A percentile compares a stretch with the other conserved stretches of the same genome.
phyloP scores from a whole-genome alignment of 306 rosid species.

The Ziziphus jujuba region DNA sequence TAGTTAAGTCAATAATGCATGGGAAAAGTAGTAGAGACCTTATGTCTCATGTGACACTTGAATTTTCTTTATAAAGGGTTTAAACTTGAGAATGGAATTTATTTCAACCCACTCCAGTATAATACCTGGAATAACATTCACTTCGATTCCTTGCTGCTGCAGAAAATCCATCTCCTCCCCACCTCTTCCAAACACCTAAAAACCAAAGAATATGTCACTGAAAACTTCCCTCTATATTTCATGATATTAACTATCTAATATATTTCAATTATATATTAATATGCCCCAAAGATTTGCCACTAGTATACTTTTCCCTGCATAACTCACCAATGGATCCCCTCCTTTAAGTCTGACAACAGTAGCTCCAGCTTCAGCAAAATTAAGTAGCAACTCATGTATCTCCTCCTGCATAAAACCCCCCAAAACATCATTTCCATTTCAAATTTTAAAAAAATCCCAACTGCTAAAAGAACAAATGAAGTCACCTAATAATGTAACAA shows the following conservation, averaged over 20 bases:
- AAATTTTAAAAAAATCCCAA: conserved; percentile 1
- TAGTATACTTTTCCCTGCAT: conserved; percentile 4
- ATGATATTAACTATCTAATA: not conserved
- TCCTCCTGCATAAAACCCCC: conserved; percentile 60
- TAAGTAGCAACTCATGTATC: conserved; percentile 87
- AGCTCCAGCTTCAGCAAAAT: conserved; percentile 97
- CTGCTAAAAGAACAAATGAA: not conserved
- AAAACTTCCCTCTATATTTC: conserved; percentile 7
- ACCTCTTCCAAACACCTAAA: conserved; percentile 95
- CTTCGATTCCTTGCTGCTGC: conserved; percentile 85
- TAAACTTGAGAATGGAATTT: conserved; percentile 18
- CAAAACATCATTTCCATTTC: not conserved
- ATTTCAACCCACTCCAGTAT: not conserved
- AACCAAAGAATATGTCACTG: conserved; percentile 2
- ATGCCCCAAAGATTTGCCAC: not conserved
- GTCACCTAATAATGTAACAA: not conserved
- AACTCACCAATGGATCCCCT: conserved; percentile 95
- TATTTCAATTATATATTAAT: not conserved
- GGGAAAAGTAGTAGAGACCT: not conserved
- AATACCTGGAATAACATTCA: conserved; percentile 92
- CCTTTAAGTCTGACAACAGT: conserved; percentile 96
- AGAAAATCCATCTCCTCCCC: conserved; percentile 99
- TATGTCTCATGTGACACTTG: not conserved
- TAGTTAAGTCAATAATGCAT: not conserved
- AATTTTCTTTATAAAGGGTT: not conserved